These are phyloP conservation scores for Pisolithus orientalis DNA, from an alignment of 768 basidiomycete species.

Conservation along the genomic window DNA sequence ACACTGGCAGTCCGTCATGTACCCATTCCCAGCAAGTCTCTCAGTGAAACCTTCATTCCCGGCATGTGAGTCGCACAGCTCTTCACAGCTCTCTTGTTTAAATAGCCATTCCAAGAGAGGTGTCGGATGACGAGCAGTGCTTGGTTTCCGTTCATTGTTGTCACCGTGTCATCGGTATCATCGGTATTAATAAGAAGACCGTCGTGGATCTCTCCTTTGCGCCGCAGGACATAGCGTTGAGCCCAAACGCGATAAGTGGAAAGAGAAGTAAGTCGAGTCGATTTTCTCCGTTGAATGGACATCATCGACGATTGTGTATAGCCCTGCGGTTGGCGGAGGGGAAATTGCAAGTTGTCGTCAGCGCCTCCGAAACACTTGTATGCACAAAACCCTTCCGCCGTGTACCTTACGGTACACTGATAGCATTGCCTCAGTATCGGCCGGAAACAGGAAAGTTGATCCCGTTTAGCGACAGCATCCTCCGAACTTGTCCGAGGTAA, in stretches of 20 bases:
- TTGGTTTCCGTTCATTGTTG: not conserved
- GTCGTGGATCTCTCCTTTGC: slow-evolving; percentile 1
- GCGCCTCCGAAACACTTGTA: not conserved
- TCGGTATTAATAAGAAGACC: not conserved
- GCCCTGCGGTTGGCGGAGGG: not conserved
- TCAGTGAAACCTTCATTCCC: not conserved
- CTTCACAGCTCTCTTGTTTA: not conserved
- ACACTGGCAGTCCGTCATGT: not conserved
- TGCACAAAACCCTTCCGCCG: not conserved
- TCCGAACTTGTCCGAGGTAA: slow-evolving; percentile 2
- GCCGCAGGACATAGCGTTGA: not conserved
- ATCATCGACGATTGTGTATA: not conserved
- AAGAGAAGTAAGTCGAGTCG: not conserved
- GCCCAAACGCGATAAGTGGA: not conserved
- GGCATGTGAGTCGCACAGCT: not conserved
- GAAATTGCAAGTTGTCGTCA: not conserved
- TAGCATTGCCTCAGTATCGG: not conserved
- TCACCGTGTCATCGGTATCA: not conserved
- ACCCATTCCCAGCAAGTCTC: not conserved
- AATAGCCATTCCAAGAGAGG: not conserved
- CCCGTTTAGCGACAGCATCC: not conserved
- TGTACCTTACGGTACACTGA: not conserved
- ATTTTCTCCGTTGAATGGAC: not conserved
- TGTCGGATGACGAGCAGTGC: not conserved
- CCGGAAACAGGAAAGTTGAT: slow-evolving; percentile 1